phyloP scores from a whole-genome alignment of 129 eudicot species.

The Lactuca sativa region DNA sequence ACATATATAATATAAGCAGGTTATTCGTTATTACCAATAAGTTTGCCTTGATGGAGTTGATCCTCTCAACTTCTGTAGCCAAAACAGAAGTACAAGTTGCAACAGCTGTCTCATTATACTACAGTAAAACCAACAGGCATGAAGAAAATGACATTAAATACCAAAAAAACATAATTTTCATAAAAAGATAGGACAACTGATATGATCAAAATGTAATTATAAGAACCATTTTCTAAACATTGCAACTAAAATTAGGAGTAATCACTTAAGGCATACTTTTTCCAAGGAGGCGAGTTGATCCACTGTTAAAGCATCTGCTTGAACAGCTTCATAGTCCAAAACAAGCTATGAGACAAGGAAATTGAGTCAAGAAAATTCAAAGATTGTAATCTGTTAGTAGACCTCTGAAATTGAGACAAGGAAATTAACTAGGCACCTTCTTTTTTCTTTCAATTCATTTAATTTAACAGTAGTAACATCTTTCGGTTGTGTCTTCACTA shows the following conservation, averaged over 20 bases:
- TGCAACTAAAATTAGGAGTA: not conserved
- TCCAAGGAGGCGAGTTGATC: slow-evolving; percentile 95
- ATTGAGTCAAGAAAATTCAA: slow-evolving; percentile 1
- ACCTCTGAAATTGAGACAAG: not conserved
- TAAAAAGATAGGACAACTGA: not conserved
- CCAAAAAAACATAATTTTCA: not conserved
- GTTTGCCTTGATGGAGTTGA: too few species aligned
- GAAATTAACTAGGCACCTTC: too few species aligned
- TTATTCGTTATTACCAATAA: too few species aligned
- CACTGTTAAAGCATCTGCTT: slow-evolving; percentile 98
- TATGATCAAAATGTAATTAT: not conserved
- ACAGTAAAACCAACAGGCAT: too few species aligned
- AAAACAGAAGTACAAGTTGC: too few species aligned
- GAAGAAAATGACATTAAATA: not conserved
- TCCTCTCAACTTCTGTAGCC: too few species aligned
- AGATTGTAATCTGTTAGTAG: not conserved
- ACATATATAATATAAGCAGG: not conserved
- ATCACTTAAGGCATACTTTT: slow-evolving; percentile 44
- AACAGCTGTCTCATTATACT: too few species aligned
- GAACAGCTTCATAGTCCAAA: slow-evolving; percentile 96
- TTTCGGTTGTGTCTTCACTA: too few species aligned
- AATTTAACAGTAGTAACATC: too few species aligned
- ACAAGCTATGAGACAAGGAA: slow-evolving; percentile 47
- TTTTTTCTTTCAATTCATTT: too few species aligned
- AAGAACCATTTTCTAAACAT: not conserved